Evolutionary conservation across 2,329 filamentous ascomycete species (phyloP).

Genomic region (Mycosphaerella sp.): DNA sequence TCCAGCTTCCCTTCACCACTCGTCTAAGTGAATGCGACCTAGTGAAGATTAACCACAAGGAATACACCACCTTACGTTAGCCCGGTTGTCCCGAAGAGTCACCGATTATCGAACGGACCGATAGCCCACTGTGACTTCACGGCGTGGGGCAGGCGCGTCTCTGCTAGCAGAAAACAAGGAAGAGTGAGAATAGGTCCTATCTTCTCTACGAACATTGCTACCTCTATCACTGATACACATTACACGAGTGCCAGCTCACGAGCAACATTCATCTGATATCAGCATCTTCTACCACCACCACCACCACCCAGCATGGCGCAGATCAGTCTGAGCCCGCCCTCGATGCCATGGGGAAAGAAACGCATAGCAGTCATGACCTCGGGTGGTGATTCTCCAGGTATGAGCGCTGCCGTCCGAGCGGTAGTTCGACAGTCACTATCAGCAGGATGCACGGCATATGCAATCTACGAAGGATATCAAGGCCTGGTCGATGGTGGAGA

Average conservation of each 20-base stretch:
- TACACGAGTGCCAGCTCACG: not conserved
- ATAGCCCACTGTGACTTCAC: constrained; percentile 10
- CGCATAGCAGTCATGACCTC: constrained; percentile 88
- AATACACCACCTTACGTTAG: not conserved
- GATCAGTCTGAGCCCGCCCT: constrained; percentile 28
- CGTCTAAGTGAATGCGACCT: not conserved
- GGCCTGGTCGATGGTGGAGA: constrained; percentile 84
- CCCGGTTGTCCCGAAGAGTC: not conserved
- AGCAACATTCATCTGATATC: not conserved
- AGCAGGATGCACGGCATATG: constrained; percentile 50
- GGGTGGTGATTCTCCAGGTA: constrained; percentile 88
- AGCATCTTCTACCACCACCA: not conserved
- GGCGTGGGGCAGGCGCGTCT: constrained; percentile 5
- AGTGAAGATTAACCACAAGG: not conserved
- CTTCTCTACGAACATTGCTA: not conserved
- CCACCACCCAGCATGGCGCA: constrained; percentile 27
- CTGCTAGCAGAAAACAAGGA: constrained; percentile 6
- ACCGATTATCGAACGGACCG: constrained; percentile 8
- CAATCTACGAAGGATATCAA: constrained; percentile 84
- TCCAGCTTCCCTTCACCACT: not conserved
- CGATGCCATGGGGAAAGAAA: constrained; percentile 42
- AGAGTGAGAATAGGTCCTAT: not conserved
- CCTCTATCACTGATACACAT: not conserved
- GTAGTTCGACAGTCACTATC: constrained; percentile 89
- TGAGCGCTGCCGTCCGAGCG: constrained; percentile 86